Base-by-base conservation (phyloP, 306 rosid genomes). In the Corylus avellana region DNA sequence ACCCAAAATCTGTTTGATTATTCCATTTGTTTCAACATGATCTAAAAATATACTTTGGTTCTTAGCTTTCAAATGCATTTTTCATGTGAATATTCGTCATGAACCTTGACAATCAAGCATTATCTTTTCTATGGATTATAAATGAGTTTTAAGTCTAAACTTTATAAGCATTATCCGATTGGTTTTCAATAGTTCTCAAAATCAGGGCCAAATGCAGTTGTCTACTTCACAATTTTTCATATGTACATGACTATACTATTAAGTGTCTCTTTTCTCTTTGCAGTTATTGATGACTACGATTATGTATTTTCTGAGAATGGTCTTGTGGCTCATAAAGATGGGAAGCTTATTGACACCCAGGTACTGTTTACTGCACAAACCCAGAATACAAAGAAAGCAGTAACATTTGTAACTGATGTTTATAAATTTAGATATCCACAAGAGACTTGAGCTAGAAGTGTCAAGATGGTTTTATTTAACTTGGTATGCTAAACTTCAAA, bases 261-360 rank as follows among this genome's bases (percentile, higher is more conserved):
- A 8, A 63, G 10, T 0, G 3, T 49, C 37, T 75, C 48, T 46
- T 79, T 75, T 86, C 46, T 84, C 39, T 74, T 22, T 83, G 92
- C 91, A 95, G 98, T 94, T 83, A 82, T 75, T 72, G 72, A 50
- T 84, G 98, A 94, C 83, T 86, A 92, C 64, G 98, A 94, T 86
- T 94, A 79, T 83, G 98, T 92, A 55, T 92, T 94, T 87, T 90
- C 97, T 80, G 97, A 94, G 84, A 94, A 94, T 69, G 97, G 98
- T 51, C 97, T 94, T 46, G 93, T 94, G 84, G 98, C 98, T 82
- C 95, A 94, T 78, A 89, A 92, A 85, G 90, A 84, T 46, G 94
- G 97, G 82, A 84, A 86, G 64, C 95, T 93, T 74, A 78, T 95
- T 81, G 98, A 89, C 80, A 90, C 85, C 59, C 90, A 95, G 98